Percentiles rank a stretch among this genome's conserved stretches.
Evolutionary conservation across 2,329 filamentous ascomycete genomes (phyloP).

Genomic region (Hypoxylon sp.): DNA sequence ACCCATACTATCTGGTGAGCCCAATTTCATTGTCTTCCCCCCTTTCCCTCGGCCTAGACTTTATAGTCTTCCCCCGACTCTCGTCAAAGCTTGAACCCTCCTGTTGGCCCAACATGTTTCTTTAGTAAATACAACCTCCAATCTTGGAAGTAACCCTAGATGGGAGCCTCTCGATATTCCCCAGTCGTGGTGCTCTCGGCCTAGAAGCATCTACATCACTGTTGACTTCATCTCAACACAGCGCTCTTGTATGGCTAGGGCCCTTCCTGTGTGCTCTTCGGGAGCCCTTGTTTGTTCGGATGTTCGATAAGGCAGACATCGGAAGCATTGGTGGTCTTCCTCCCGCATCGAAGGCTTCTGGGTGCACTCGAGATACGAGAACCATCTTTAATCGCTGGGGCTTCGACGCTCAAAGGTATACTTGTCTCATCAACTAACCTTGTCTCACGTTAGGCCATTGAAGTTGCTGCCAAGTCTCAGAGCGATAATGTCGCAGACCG

Average conservation of each 20-base stretch:
- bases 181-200: neutral
- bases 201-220: neutral
- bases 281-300: neutral
- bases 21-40: neutral
- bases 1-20: conserved; percentile 70
- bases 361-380: neutral
- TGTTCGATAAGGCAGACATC: neutral
- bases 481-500: conserved; percentile 65
- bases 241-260: neutral
- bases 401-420: neutral
- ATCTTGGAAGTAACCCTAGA: neutral
- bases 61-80: conserved; percentile 1
- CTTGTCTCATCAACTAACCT: conserved; percentile 27
- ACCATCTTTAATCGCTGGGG: neutral
- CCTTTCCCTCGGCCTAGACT: neutral
- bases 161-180: neutral
- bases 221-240: neutral
- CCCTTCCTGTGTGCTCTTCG: neutral
- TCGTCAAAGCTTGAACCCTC: neutral
- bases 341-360: neutral
- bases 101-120: neutral
- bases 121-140: neutral
- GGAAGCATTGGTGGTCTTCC: neutral
- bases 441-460: conserved; percentile 47
- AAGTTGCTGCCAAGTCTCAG: conserved; percentile 66